These are phyloP conservation scores for Aspergillus kassunensis DNA, from an alignment of 495 filamentous ascomycete genomes.

Conservation along the genomic window DNA sequence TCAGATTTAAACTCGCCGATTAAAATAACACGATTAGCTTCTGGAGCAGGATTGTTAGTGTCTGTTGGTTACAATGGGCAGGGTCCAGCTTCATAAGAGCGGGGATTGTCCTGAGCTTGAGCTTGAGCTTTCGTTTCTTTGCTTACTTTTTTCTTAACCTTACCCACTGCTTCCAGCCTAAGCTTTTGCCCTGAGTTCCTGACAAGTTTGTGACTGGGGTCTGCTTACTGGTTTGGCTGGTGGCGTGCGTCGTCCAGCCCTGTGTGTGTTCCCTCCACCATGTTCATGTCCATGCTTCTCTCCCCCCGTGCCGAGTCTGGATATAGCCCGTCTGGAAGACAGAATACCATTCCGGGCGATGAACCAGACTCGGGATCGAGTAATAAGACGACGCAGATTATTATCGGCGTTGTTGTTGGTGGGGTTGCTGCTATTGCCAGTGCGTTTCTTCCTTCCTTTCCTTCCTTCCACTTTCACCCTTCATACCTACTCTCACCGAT, in stretches of 20 bases:
- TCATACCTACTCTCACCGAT: background rate
- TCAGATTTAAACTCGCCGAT: constrained; percentile 14
- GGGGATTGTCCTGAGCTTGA: background rate
- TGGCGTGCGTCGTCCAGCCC: no score
- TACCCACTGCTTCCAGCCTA: no score
- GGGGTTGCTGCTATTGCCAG: constrained; percentile 22
- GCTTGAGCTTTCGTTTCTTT: background rate
- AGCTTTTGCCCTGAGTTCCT: no score
- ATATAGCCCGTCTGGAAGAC: background rate
- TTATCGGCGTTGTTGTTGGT: constrained; percentile 30
- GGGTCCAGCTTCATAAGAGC: constrained; percentile 2
- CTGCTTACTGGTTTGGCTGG: background rate
- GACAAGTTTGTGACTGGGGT: no score
- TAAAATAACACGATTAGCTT: constrained; percentile 13
- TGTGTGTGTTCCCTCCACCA: no score
- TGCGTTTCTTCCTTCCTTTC: constrained; percentile 13
- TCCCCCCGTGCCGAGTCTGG: background rate
- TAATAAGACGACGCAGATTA: constrained; percentile 17
- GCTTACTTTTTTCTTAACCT: no score
- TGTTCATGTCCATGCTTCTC: background rate
- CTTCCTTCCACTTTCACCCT: background rate
- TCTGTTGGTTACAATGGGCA: background rate
- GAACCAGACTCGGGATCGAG: no score
- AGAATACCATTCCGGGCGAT: no score
- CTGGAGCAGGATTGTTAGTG: no score